Evolutionary conservation across 176 grass and related monocot genomes (phyloP), one percentile per base, ranked within the genome.

Genomic region (Tuctoria greenei): DNA sequence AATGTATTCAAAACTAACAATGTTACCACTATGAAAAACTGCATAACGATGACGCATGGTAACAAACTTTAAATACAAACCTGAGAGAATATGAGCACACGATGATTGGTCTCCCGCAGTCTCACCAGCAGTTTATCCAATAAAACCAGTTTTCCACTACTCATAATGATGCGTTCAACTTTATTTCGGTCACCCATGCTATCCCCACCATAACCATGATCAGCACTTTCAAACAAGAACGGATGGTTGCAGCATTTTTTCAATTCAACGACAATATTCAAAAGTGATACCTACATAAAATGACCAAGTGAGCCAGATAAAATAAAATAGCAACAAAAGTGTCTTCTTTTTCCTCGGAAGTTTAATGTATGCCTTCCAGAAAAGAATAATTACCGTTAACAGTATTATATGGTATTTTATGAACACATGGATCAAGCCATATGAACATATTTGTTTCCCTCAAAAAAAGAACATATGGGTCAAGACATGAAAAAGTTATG

Each of bases 231-330:
- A 79, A 99, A 99, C 61, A 97, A 95, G 77, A 99, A 99, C 70
- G 95, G 95, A 88, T 99, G 95, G 36, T 99, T 99, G 91, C 89
- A 95, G 70, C 95, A 99, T 83, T 99, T 99, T 26, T 99, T 99
- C 80, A 99, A 90, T 83, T 99, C 95, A 44, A 99, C 95, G 77
- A 99, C 95, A 56, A 95, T 88, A 59, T 99, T 99, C 58, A 99
- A 82, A 37, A 99, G 91, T n/a, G 95, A 99, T 37, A 99, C 95
- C 95, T 98, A 79, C 72, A 86, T 49, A 79, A 69, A 23, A 15
- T 68, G 61, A 72, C 13, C 36, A 56, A 82, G 34, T 76, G 50
- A 86, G 67, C 14, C 31, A 71, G 39, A 77, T 3, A 77, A 67
- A 74, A 75, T 10, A 74, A 40, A 26, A 49, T 56, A 45, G 36